Percentiles rank a stretch among this genome's conserved stretches.
Evolutionary conservation across 176 grass and related monocot genomes (phyloP).

Genomic region (Poa pratensis): DNA sequence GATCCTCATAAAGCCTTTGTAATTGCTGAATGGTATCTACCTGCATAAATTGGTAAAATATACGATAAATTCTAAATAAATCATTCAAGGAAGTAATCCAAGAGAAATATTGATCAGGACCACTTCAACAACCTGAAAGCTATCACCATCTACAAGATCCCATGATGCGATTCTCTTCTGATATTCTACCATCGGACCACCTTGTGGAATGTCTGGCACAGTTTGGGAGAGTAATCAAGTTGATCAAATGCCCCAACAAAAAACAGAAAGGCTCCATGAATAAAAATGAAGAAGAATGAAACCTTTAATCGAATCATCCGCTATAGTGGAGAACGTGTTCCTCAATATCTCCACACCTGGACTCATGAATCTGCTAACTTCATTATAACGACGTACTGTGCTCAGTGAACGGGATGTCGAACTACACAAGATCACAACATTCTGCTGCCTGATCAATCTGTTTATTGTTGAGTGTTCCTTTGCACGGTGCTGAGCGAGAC

Average conservation of each 20-base stretch:
- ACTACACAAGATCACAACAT: conserved; percentile 37
- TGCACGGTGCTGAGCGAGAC: conserved; percentile 30
- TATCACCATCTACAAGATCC: conserved; percentile 82
- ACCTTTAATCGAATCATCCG: conserved; percentile 58
- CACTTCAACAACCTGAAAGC: conserved; percentile 65
- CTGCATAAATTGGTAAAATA: conserved; percentile 49
- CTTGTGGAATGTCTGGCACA: conserved; percentile 45
- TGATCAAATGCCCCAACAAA: conserved; percentile 25
- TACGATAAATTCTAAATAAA: not conserved
- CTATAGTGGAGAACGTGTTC: conserved; percentile 52
- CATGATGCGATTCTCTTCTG: conserved; percentile 74
- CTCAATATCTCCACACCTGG: conserved; percentile 45
- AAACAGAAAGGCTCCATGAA: not conserved
- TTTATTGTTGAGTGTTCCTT: conserved; percentile 29
- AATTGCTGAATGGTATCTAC: conserved; percentile 74
- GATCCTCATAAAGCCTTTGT: conserved; percentile 80
- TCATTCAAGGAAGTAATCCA: not conserved
- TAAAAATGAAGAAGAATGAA: conserved; percentile 30
- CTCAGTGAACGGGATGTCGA: conserved; percentile 36
- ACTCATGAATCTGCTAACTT: conserved; percentile 46
- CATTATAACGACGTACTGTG: conserved; percentile 20
- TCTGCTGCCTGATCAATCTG: conserved; percentile 47
- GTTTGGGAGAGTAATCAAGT: conserved; percentile 2
- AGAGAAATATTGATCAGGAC: not conserved
- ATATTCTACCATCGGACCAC: conserved; percentile 77